phyloP scores from a whole-genome alignment of 2,329 filamentous ascomycete species.

The Zymoseptoria pseudotritici region DNA sequence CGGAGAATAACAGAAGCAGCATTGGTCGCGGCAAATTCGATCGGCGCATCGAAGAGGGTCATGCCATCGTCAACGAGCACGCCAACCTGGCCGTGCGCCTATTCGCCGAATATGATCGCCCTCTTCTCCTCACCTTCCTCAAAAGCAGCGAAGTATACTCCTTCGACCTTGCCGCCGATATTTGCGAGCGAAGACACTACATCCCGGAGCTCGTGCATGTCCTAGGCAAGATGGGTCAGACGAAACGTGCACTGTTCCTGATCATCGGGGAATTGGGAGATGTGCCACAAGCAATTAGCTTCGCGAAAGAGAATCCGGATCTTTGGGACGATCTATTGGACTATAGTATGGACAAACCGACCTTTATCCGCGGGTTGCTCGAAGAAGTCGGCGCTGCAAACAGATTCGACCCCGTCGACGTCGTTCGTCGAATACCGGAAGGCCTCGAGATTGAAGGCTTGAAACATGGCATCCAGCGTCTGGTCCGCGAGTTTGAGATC shows the following conservation, averaged over 20 bases:
- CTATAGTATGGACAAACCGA: constrained; percentile 96
- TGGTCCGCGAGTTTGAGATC: constrained; percentile 93
- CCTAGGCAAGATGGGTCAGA: constrained; percentile 89
- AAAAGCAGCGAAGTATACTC: constrained; percentile 73
- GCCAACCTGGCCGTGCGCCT: constrained; percentile 79
- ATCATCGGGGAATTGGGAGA: constrained; percentile 92
- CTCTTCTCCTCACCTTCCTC: constrained; percentile 78
- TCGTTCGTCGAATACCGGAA: constrained; percentile 85
- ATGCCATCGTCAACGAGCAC: constrained; percentile 68
- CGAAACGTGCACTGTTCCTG: constrained; percentile 80
- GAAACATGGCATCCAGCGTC: constrained; percentile 76
- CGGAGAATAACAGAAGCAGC: background rate
- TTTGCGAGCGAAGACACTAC: constrained; percentile 75
- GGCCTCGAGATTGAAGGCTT: constrained; percentile 88
- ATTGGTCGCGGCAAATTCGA: constrained; percentile 20
- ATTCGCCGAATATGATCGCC: constrained; percentile 75
- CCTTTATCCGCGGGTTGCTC: constrained; percentile 83
- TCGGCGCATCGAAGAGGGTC: constrained; percentile 45
- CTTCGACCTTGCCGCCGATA: constrained; percentile 68
- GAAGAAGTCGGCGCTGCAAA: constrained; percentile 82
- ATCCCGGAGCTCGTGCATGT: constrained; percentile 93
- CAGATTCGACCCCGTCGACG: constrained; percentile 74
- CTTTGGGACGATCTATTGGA: constrained; percentile 91
- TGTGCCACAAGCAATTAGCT: constrained; percentile 85
- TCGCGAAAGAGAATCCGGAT: constrained; percentile 86